Evolutionary conservation across 139 green algal genomes (phyloP).

Genomic region (Picochlorum sp.): DNA sequence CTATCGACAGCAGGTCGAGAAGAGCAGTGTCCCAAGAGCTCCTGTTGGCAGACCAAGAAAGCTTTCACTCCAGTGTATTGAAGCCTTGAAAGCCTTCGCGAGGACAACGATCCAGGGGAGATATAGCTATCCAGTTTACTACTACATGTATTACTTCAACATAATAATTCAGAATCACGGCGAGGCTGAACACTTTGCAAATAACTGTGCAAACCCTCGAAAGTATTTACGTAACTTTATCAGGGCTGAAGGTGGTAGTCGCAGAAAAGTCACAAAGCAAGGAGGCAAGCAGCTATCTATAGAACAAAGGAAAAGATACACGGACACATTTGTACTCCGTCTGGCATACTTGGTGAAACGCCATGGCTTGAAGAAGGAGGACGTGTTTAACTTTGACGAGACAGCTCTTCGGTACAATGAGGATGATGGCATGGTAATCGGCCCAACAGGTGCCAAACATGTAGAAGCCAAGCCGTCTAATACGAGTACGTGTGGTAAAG

Average conservation of each 20-base stretch:
- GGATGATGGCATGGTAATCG: neutral
- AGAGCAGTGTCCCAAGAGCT: too few species aligned
- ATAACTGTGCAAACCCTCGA: neutral
- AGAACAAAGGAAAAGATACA: neutral
- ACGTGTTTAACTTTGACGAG: slow-evolving; percentile 1
- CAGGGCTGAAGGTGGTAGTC: neutral
- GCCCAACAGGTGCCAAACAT: neutral
- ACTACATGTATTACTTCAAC: neutral
- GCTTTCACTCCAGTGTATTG: too few species aligned
- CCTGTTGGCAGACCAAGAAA: too few species aligned
- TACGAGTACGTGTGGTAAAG: neutral
- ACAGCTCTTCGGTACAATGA: neutral
- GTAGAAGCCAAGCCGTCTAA: neutral
- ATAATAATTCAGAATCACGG: neutral
- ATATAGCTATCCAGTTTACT: neutral
- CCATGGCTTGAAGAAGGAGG: neutral
- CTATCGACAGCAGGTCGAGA: too few species aligned
- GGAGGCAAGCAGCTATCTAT: neutral
- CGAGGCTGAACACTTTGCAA: neutral
- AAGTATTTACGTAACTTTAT: neutral
- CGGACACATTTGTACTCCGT: neutral
- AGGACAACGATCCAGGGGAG: neutral
- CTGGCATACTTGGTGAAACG: neutral
- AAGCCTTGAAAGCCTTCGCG: neutral
- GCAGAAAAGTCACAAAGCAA: neutral